Evolutionary conservation across 768 basidiomycete genomes (phyloP).

Genomic region (Trametes elegans): DNA sequence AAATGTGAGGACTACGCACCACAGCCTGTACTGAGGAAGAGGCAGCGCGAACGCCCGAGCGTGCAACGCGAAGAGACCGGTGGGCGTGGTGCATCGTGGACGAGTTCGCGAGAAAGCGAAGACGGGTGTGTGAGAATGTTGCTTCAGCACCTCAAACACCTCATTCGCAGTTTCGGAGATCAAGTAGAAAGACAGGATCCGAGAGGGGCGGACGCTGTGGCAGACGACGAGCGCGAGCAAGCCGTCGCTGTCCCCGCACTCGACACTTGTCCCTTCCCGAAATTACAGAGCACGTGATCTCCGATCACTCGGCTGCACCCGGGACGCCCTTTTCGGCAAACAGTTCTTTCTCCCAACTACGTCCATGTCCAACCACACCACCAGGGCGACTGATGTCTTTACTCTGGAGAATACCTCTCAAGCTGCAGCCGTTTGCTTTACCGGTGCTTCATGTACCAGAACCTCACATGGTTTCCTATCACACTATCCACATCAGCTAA

Average conservation of each 20-base stretch:
- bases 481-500: no score
- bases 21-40: conserved; percentile 23
- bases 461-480: no score
- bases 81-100: conserved; percentile 22
- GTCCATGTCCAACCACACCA: no score
- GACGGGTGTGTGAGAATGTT: background rate
- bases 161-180: background rate
- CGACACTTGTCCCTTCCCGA: background rate
- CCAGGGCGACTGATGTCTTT: no score
- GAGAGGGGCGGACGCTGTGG: background rate
- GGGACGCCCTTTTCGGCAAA: background rate
- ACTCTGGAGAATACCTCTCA: no score
- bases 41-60: conserved; percentile 16
- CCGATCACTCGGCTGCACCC: background rate
- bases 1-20: no score
- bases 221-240: background rate
- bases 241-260: background rate
- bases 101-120: background rate
- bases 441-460: no score
- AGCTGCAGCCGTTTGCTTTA: no score
- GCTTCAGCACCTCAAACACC: background rate
- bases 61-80: conserved; percentile 20
- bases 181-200: background rate
- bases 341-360: no score
- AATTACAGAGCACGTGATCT: background rate